Base-by-base conservation (phyloP, 257 asterid species). In the Avicennia marina region DNA sequence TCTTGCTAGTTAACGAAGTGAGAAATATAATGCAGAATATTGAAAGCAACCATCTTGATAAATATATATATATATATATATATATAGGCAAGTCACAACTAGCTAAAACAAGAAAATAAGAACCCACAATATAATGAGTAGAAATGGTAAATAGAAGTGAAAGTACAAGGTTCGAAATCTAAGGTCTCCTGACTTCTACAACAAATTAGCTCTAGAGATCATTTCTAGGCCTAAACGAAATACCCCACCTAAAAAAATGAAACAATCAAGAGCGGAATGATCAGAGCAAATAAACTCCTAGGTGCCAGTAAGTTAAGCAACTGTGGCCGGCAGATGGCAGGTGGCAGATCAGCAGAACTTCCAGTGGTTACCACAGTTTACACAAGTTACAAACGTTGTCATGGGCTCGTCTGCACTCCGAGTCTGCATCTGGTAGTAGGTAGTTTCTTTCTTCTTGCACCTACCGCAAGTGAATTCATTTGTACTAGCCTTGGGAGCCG, bases 351-450 rank as follows among this genome's bases (percentile, higher is more conserved):
- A 83, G 49, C 97, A 89, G 76, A 91, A 91, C 75, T 88, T 91
- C 98, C 98, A 91, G 50, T 74, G 91, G 31, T 91, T 80, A 26
- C 67, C 63, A 49, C 98, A 91, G 94, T 83, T 83, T 16, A 88
- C 95, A 36, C 98, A 91, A 0, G 98, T 91, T 1, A 91, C 97
- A 18, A 63, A 91, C 2, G 97, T 91, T 2, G 98, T 91, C 98
- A 91, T 91, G 1, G 97, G 98, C 68, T 91, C 98, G 26, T 91
- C 98, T 3, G 98, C 98, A 78, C 98, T 88, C 72, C 98, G 65
- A 1, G 95, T 91, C 83, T 91, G 95, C 90, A 91, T 53, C 77
- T 91, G 97, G 62, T 85, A 91, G 50, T 91, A 91, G 9, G 97
- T 91, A 2, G 83, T 67, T 44, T 91, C 90, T 64, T 67, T 78